phyloP scores from a whole-genome alignment of 73 alveolate species.

The Paramecium caudatum region DNA sequence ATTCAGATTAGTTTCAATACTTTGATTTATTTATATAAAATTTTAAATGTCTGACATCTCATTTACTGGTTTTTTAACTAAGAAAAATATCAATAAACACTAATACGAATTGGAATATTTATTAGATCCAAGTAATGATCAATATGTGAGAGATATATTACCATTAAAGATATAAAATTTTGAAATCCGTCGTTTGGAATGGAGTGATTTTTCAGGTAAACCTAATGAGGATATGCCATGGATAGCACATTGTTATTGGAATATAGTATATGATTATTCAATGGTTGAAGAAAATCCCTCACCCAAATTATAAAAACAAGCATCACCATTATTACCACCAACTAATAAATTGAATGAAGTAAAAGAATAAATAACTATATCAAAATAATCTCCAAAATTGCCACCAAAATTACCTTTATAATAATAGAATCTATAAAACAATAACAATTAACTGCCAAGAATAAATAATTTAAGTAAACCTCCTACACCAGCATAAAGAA shows the following conservation, averaged over 20 bases:
- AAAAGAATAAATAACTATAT: background rate
- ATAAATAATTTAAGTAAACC: conserved; percentile 14
- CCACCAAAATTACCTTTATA: conserved; percentile 20
- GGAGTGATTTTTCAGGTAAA: background rate
- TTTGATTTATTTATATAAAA: conserved; percentile 33
- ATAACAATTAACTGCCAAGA: conserved; percentile 36
- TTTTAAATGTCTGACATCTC: conserved; percentile 47
- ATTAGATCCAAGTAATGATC: conserved; percentile 9
- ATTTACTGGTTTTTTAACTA: background rate
- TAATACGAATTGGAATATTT: conserved; percentile 42
- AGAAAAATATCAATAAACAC: conserved; percentile 4
- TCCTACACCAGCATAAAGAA: background rate
- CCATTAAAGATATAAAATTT: conserved; percentile 8
- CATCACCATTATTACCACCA: background rate
- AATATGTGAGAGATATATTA: conserved; percentile 29
- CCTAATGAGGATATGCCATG: background rate
- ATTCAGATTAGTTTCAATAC: background rate
- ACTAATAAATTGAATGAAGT: background rate
- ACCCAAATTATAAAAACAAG: background rate
- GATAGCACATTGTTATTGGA: conserved; percentile 67
- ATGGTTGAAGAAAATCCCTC: background rate
- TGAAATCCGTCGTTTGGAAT: background rate
- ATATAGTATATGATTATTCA: background rate
- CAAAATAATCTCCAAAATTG: conserved; percentile 12
- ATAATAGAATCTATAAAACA: no score